Percentiles rank a stretch among this genome's conserved stretches.
phyloP scores from a whole-genome alignment of 2,329 filamentous ascomycete genomes.

The Talaromyces albobiverticillius region DNA sequence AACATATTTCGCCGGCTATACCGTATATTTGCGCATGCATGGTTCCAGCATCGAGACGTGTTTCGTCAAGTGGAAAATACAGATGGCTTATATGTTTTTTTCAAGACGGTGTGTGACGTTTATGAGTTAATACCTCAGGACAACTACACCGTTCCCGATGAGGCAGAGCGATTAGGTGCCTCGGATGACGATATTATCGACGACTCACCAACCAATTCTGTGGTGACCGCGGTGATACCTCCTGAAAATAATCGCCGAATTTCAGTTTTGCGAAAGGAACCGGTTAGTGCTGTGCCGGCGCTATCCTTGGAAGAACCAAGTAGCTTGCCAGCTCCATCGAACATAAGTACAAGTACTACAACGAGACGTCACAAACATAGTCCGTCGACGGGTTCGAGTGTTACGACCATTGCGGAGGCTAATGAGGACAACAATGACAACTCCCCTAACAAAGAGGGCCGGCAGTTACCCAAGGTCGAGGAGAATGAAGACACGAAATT shows the following conservation, averaged over 20 bases:
- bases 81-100: slow-evolving; percentile 91
- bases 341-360: slow-evolving; percentile 60
- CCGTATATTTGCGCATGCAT: slow-evolving; percentile 95
- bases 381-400: slow-evolving; percentile 72
- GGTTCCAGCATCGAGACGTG: slow-evolving; percentile 94
- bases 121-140: slow-evolving; percentile 87
- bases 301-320: slow-evolving; percentile 20
- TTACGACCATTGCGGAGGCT: slow-evolving; percentile 78
- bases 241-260: slow-evolving; percentile 29
- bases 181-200: slow-evolving; percentile 11
- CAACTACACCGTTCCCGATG: slow-evolving; percentile 91
- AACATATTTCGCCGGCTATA: slow-evolving; percentile 95
- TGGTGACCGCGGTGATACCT: slow-evolving; percentile 17
- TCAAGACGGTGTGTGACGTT: slow-evolving; percentile 93
- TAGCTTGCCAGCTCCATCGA: slow-evolving; percentile 41
- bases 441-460: background rate
- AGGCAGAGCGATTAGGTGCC: slow-evolving; percentile 79
- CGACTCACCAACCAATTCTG: slow-evolving; percentile 13
- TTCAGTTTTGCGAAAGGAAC: slow-evolving; percentile 36
- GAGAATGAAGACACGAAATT: slow-evolving; percentile 8
- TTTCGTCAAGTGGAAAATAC: slow-evolving; percentile 92
- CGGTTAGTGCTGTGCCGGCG: slow-evolving; percentile 20
- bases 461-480: slow-evolving; percentile 11
- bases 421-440: slow-evolving; percentile 65
- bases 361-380: slow-evolving; percentile 81